Evolutionary conservation across 2,329 filamentous ascomycete species (phyloP).

Genomic region (Phoma sp.): DNA sequence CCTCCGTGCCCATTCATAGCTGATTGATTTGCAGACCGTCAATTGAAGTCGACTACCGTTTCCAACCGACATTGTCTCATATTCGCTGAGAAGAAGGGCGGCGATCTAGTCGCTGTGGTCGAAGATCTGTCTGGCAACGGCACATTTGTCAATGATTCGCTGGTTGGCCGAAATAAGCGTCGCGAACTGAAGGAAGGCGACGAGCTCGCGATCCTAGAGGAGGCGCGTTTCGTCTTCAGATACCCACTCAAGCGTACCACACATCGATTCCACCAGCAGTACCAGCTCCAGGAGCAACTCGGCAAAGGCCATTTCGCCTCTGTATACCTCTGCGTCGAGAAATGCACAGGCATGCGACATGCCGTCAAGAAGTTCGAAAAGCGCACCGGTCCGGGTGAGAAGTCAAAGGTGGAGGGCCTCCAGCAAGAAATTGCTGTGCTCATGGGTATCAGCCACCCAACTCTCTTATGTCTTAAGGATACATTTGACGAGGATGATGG

Average conservation of each 20-base stretch:
- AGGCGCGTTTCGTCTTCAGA: conserved; percentile 87
- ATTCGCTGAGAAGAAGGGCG: conserved; percentile 67
- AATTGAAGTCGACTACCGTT: conserved; percentile 77
- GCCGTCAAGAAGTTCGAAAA: conserved; percentile 97
- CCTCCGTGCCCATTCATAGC: conserved; percentile 14
- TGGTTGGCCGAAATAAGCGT: conserved; percentile 90
- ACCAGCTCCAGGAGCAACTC: conserved; percentile 81
- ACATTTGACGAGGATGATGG: conserved; percentile 92
- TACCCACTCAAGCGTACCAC: conserved; percentile 70
- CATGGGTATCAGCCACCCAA: conserved; percentile 96
- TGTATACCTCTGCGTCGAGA: conserved; percentile 90
- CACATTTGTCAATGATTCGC: conserved; percentile 91
- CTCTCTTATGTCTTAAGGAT: conserved; percentile 90
- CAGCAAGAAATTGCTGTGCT: conserved; percentile 96
- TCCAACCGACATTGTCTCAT: conserved; percentile 85
- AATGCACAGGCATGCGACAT: conserved; percentile 78
- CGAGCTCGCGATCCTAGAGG: conserved; percentile 85
- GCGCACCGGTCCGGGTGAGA: conserved; percentile 80
- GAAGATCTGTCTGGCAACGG: conserved; percentile 97
- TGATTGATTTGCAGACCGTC: conserved; percentile 65
- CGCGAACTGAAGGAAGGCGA: conserved; percentile 89
- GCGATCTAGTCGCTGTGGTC: conserved; percentile 72
- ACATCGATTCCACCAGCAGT: conserved; percentile 85
- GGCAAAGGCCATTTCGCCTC: conserved; percentile 96
- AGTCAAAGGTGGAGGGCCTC: conserved; percentile 81